Conservation (phyloP, 345 rosid genomes). For the Abelmoschus esculentus region DNA sequence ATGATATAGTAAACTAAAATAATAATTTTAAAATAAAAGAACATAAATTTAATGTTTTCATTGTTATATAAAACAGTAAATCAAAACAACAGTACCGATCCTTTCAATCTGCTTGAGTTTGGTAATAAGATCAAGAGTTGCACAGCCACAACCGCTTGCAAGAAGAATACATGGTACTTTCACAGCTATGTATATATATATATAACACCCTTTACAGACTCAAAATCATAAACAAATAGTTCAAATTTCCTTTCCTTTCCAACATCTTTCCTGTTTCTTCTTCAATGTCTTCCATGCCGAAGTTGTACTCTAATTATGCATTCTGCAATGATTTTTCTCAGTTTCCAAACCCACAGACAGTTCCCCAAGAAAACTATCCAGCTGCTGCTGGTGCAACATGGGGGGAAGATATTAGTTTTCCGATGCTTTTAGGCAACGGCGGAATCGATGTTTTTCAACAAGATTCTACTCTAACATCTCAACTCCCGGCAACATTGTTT, state of each 20-base stretch:
- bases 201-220: neutral
- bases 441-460: slow-evolving; percentile 11
- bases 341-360: slow-evolving; percentile 3
- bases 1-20: too few relatives aligned
- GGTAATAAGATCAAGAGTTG: neutral
- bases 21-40: too few relatives aligned
- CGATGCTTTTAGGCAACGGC: slow-evolving; percentile 9
- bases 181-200: neutral
- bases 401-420: slow-evolving; percentile 5
- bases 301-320: neutral
- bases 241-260: neutral
- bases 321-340: slow-evolving; percentile 5
- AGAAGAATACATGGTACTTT: neutral
- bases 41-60: too few relatives aligned
- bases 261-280: neutral
- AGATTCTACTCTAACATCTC: slow-evolving; percentile 19
- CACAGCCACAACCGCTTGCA: neutral
- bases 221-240: neutral
- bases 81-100: neutral
- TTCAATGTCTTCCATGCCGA: slow-evolving; percentile 3
- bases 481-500: slow-evolving; percentile 16
- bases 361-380: slow-evolving; percentile 4
- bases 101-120: neutral
- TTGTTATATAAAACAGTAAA: neutral
- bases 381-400: slow-evolving; percentile 1